Conservation (phyloP, 2,329 filamentous ascomycete species). For the Bimuria novae-zelandiae region DNA sequence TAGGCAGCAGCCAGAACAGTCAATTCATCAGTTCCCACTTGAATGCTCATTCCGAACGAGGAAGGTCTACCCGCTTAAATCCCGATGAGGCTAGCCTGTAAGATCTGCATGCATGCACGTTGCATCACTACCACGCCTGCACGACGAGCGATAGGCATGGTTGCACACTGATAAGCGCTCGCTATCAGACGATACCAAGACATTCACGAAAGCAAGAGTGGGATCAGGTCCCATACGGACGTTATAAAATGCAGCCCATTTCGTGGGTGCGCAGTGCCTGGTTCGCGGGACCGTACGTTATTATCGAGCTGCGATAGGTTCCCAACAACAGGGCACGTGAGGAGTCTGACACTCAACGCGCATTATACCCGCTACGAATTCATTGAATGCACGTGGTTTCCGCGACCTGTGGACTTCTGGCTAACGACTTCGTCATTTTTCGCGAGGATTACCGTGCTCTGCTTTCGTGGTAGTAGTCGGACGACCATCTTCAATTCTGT, state of each 20-base stretch:
- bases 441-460: too few relatives aligned
- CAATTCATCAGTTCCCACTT: not conserved
- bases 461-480: too few relatives aligned
- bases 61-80: not conserved
- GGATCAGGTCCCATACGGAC: slow-evolving; percentile 3
- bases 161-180: slow-evolving; percentile 9
- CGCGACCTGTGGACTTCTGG: too few relatives aligned
- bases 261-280: not conserved
- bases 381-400: too few relatives aligned
- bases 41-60: not conserved
- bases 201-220: slow-evolving; percentile 25
- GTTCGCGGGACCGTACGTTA: not conserved
- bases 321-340: not conserved
- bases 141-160: slow-evolving; percentile 13
- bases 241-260: not conserved
- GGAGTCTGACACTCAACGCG: too few relatives aligned
- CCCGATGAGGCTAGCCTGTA: slow-evolving; percentile 7
- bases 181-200: not conserved
- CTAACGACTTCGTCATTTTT: too few relatives aligned
- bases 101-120: slow-evolving; percentile 8
- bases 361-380: too few relatives aligned
- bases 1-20: not conserved
- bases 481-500: too few relatives aligned
- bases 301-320: not conserved
- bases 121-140: slow-evolving; percentile 1